These are phyloP conservation scores for Phylloporus sp. DNA, from an alignment of 768 basidiomycete genomes.

Conservation along the genomic window DNA sequence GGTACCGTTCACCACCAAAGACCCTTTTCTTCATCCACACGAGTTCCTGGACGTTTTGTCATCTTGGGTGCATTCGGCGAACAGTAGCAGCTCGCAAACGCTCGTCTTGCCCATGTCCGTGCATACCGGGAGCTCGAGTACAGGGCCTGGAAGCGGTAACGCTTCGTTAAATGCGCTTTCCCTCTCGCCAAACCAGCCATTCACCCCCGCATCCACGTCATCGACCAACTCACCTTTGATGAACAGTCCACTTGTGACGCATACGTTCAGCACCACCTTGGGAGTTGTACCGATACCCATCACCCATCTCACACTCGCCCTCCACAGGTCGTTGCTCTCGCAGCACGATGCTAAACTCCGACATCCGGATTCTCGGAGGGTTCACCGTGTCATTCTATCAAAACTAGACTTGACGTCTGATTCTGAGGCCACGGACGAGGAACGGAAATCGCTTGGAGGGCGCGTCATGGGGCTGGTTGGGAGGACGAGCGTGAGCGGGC, in stretches of 20 bases:
- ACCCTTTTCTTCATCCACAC: constrained; percentile 73
- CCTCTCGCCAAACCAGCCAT: constrained; percentile 4
- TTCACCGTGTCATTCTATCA: constrained; percentile 57
- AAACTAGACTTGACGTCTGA: constrained; percentile 46
- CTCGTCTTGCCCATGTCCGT: constrained; percentile 28
- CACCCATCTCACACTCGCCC: constrained; percentile 23
- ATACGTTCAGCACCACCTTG: constrained; percentile 13
- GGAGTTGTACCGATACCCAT: neutral
- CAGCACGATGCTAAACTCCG: constrained; percentile 29
- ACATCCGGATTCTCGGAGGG: constrained; percentile 52
- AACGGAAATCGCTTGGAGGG: constrained; percentile 29
- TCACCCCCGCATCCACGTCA: neutral
- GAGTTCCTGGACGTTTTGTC: constrained; percentile 50
- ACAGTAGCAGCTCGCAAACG: constrained; percentile 14
- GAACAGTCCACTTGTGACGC: constrained; percentile 3
- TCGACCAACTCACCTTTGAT: constrained; percentile 8
- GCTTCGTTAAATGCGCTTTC: constrained; percentile 20
- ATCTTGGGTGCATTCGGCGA: constrained; percentile 21
- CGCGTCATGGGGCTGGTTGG: constrained; percentile 40
- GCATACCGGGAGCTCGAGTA: constrained; percentile 13
- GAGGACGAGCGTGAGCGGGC: constrained; percentile 33
- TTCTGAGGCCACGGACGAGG: constrained; percentile 30
- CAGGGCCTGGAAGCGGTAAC: constrained; percentile 9
- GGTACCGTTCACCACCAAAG: constrained; percentile 52
- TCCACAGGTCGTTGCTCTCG: constrained; percentile 20